Evolutionary conservation across 2,329 filamentous ascomycete species (phyloP).

Genomic region (Paramyrothecium roridum): DNA sequence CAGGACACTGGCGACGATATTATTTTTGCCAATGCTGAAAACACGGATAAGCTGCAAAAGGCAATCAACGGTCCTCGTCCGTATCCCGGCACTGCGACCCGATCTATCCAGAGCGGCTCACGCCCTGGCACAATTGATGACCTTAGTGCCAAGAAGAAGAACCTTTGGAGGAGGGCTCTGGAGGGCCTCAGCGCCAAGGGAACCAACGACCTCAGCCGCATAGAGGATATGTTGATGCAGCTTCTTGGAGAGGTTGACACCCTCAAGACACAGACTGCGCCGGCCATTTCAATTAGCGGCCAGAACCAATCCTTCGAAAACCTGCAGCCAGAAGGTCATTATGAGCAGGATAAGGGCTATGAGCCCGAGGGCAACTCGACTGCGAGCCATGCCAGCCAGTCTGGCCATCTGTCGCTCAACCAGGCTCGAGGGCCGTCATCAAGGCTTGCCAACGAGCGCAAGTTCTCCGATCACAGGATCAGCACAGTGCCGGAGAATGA

Average conservation of each 20-base stretch:
- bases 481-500: conserved; percentile 86
- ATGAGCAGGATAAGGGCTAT: conserved; percentile 70
- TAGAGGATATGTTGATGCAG: conserved; percentile 89
- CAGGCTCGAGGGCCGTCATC: conserved; percentile 35
- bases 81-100: conserved; percentile 63
- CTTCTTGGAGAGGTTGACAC: conserved; percentile 89
- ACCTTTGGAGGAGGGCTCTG: conserved; percentile 90
- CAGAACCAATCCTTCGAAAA: conserved; percentile 66
- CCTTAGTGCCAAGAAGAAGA: conserved; percentile 74
- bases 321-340: conserved; percentile 58
- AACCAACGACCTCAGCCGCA: conserved; percentile 80
- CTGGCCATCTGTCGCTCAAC: conserved; percentile 68
- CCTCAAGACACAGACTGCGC: conserved; percentile 60
- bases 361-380: conserved; percentile 77
- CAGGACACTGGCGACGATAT: conserved; percentile 79
- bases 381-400: conserved; percentile 69
- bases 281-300: conserved; percentile 40
- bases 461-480: conserved; percentile 73
- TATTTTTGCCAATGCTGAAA: conserved; percentile 82
- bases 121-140: conserved; percentile 55
- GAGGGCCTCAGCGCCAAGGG: conserved; percentile 87
- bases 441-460: conserved; percentile 46
- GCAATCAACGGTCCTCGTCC: conserved; percentile 84
- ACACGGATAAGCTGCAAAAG: conserved; percentile 81
- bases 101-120: conserved; percentile 55